A percentile compares a stretch with the other conserved stretches of the same genome.
Evolutionary conservation across 495 filamentous ascomycete genomes (phyloP).

Genomic region (Podospora didyma): DNA sequence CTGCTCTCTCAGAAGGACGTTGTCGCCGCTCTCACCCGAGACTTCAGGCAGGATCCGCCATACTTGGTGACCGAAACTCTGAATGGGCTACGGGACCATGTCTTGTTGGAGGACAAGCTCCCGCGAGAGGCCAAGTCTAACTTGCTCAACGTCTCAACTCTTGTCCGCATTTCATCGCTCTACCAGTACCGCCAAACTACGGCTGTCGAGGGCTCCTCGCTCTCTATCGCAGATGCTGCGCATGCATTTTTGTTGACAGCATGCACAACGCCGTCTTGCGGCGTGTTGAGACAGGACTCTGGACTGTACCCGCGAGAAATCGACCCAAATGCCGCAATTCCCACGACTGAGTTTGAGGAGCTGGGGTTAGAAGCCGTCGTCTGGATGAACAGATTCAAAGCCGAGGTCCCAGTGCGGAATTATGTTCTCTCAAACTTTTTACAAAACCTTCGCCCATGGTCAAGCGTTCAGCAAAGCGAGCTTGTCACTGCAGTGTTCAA

Average conservation of each 20-base stretch:
- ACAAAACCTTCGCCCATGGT: constrained; percentile 77
- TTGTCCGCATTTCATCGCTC: constrained; percentile 66
- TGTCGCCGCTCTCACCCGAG: constrained; percentile 61
- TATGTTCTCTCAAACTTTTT: constrained; percentile 69
- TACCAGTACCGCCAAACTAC: constrained; percentile 55
- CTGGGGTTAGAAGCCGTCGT: constrained; percentile 64
- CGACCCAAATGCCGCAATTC: constrained; percentile 46
- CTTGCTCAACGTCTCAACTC: constrained; percentile 64
- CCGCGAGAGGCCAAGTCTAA: constrained; percentile 64
- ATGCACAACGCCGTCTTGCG: constrained; percentile 65
- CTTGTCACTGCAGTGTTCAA: constrained; percentile 75
- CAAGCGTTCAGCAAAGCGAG: constrained; percentile 74
- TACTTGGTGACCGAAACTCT: constrained; percentile 67
- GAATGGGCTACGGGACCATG: constrained; percentile 55
- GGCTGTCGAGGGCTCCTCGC: constrained; percentile 18
- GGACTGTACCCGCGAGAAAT: constrained; percentile 72
- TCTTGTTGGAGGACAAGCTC: constrained; percentile 67
- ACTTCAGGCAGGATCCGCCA: constrained; percentile 68
- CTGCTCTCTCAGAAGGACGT: constrained; percentile 71
- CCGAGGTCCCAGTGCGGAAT: constrained; percentile 70
- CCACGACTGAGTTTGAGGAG: constrained; percentile 49
- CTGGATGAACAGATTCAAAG: constrained; percentile 62
- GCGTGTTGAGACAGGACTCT: constrained; percentile 62
- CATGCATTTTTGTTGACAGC: constrained; percentile 70
- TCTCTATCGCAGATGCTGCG: constrained; percentile 53